Conservation (phyloP, 176 grass and related monocot species). For the Oryza brachyantha region DNA sequence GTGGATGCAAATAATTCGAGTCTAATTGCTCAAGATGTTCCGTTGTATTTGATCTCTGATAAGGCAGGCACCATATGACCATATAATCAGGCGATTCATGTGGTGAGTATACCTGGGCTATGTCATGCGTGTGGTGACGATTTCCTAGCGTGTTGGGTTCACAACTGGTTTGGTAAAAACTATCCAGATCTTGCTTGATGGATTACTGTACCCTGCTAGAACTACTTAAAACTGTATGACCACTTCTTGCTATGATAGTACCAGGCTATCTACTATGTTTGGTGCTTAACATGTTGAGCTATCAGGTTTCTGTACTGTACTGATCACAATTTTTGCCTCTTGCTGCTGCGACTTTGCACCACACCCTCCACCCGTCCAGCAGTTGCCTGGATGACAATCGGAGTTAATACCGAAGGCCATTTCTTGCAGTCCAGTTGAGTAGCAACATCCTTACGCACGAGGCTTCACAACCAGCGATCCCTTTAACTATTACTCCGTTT, state of each 20-base stretch:
- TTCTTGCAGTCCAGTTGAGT: too few relatives aligned
- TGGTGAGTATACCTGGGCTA: background rate
- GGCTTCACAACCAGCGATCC: too few relatives aligned
- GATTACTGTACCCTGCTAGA: background rate
- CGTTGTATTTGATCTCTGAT: background rate
- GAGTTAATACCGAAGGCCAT: too few relatives aligned
- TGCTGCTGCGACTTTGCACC: background rate
- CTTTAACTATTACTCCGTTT: too few relatives aligned
- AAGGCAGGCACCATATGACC: background rate
- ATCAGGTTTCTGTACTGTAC: background rate
- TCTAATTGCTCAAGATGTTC: background rate
- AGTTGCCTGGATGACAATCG: too few relatives aligned
- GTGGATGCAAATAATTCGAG: background rate
- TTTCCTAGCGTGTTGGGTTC: background rate
- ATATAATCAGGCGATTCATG: background rate
- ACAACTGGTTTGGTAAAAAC: background rate
- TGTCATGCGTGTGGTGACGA: background rate
- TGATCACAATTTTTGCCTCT: background rate
- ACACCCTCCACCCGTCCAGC: too few relatives aligned
- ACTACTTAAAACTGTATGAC: background rate
- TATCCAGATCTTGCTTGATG: background rate
- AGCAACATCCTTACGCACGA: too few relatives aligned
- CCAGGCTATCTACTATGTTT: background rate
- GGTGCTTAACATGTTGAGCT: background rate
- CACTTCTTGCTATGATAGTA: background rate